These are phyloP conservation scores for Asterophora lycoperdoides DNA, from an alignment of 768 basidiomycete genomes.

Conservation along the genomic window DNA sequence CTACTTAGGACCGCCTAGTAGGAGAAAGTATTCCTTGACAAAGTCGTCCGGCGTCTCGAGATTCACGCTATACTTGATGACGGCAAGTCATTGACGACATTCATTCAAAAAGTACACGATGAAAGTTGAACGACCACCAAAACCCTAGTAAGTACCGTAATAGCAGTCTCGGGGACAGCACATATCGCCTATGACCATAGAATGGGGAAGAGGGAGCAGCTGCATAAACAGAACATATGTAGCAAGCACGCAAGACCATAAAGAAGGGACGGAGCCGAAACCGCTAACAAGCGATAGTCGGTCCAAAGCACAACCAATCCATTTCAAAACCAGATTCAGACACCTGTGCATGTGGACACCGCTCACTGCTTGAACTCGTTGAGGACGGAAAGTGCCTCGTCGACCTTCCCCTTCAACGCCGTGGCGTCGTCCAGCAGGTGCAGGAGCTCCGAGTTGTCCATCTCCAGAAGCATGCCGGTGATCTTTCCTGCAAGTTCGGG, in stretches of 20 bases:
- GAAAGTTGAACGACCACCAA: constrained; percentile 43
- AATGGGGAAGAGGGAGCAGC: constrained; percentile 21
- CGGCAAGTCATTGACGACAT: constrained; percentile 10
- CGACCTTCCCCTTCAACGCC: constrained; percentile 84
- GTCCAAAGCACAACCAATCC: constrained; percentile 21
- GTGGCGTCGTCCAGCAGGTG: constrained; percentile 83
- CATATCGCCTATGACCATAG: constrained; percentile 19
- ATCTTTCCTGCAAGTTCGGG: constrained; percentile 98
- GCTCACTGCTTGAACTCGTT: constrained; percentile 57
- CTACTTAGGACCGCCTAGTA: no score
- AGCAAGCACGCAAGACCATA: constrained; percentile 21
- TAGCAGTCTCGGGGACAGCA: constrained; percentile 11
- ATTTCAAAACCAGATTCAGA: not conserved
- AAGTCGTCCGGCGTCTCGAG: no score
- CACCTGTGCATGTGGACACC: not conserved
- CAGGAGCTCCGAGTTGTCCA: constrained; percentile 93
- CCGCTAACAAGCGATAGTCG: constrained; percentile 21
- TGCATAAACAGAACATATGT: constrained; percentile 35
- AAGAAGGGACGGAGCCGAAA: constrained; percentile 48
- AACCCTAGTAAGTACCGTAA: constrained; percentile 32
- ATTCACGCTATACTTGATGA: no score
- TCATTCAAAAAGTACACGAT: constrained; percentile 14
- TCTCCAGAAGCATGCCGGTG: constrained; percentile 98
- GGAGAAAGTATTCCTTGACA: no score
- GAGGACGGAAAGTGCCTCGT: constrained; percentile 84